A percentile compares a stretch with the other conserved stretches of the same genome.
phyloP scores from a whole-genome alignment of 1,284 basidiomycete genomes.

The Ganoderma lucidum region DNA sequence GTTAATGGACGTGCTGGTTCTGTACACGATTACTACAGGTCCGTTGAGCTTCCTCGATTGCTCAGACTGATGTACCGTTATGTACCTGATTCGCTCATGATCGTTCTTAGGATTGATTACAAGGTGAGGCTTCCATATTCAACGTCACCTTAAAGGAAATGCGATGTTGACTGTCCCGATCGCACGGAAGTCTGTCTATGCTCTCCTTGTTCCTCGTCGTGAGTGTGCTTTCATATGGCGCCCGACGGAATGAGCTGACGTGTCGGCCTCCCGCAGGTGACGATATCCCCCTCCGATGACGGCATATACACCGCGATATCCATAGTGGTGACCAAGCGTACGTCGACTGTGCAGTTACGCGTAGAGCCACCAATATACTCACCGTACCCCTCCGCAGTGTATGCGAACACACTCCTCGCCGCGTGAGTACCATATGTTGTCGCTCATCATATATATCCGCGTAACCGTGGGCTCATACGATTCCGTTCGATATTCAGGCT shows the following conservation, averaged over 20 bases:
- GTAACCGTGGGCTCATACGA: not conserved
- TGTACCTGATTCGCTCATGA: not conserved
- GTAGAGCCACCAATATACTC: not conserved
- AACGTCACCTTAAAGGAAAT: too few species aligned
- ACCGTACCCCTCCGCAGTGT: not conserved
- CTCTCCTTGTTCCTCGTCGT: conserved; percentile 2
- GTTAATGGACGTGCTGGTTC: not conserved
- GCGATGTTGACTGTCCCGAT: not conserved
- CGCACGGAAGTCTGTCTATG: not conserved
- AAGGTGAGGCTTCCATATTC: not conserved
- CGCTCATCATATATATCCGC: not conserved
- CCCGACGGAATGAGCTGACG: not conserved
- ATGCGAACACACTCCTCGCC: conserved; percentile 1
- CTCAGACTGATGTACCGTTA: not conserved
- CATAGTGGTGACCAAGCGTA: not conserved
- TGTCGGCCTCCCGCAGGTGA: not conserved
- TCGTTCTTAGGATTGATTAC: not conserved
- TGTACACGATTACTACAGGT: not conserved
- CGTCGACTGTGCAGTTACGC: not conserved
- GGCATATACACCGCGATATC: conserved; percentile 4
- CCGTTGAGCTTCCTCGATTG: not conserved
- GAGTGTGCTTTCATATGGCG: not conserved
- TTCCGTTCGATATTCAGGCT: not conserved
- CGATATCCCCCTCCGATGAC: not conserved
- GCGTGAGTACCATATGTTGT: not conserved